Base-by-base conservation (phyloP, 192 early-diverging fungal species). In the Entophlyctis luteolus region DNA sequence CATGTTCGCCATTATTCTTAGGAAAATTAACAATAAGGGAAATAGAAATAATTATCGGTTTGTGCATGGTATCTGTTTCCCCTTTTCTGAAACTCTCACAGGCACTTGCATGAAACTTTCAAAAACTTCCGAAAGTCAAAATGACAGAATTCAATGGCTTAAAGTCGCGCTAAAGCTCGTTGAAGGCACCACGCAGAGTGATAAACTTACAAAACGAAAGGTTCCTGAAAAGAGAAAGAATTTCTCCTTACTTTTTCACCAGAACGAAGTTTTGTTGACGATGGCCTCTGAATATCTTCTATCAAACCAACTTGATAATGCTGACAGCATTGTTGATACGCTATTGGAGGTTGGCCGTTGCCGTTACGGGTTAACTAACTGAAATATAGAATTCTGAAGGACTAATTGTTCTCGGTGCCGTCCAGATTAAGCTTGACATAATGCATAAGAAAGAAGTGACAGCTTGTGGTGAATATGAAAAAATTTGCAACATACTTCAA, bases 61-160 rank as follows among this genome's bases (percentile, higher is more conserved):
- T n/a, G 46, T 33, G 8, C 3, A 16, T 3, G 20, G 6, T 49
- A 2, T 63, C 29, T 20, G 48, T 33, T 33, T 10, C 38, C 14
- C 36, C 5, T 16, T 1, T 56, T 16, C 3, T 10, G 27, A 14
- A 34, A 56, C 4, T 10, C 8, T 12, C 34, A 0, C 35, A 63
- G 62, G 12, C 4, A 4, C 63, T n/a, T 66, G 63, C 33, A 66
- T 25, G 6, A 52, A 54, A 23, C 33, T 66, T 3, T 52, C 63
- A 12, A 35, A 52, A 20, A 25, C 31, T 27, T 29, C 34, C 22
- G 35, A 52, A 8, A 16, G 55, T n/a, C 31, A 18, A 4, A 4
- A 12, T 14, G 50, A 52, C 36, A 66, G 63, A n/a, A 31, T 66
- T 29, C 50, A 52, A 20, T 66, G 63, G 63, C 63, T 66, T 20